Conservation (phyloP, 2,329 filamentous ascomycete species). For the Orbilia quercus region DNA sequence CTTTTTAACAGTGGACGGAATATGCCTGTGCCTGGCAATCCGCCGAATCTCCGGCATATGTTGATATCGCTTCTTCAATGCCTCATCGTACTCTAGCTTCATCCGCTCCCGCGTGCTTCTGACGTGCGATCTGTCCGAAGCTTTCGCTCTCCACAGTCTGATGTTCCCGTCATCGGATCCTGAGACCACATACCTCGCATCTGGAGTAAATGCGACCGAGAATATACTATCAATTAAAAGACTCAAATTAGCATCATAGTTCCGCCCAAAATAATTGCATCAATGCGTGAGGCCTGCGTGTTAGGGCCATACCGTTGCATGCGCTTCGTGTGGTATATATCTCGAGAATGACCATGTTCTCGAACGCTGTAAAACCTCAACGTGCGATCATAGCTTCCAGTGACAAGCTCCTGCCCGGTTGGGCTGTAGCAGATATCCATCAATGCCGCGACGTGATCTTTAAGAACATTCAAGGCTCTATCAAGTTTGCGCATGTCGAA, state of each 20-base stretch:
- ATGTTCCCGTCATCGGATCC: conserved; percentile 95
- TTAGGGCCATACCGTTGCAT: conserved; percentile 75
- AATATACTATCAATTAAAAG: conserved; percentile 72
- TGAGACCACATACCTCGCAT: conserved; percentile 87
- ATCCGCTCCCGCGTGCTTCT: conserved; percentile 86
- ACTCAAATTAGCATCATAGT: not conserved
- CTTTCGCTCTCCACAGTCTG: conserved; percentile 87
- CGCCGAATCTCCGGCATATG: conserved; percentile 97
- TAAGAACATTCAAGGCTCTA: conserved; percentile 86
- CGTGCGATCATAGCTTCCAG: conserved; percentile 87
- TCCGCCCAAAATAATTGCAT: not conserved
- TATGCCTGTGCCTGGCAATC: conserved; percentile 88
- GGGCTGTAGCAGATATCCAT: conserved; percentile 98
- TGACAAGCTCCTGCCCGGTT: conserved; percentile 92
- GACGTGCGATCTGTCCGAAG: conserved; percentile 83
- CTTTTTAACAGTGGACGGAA: conserved; percentile 76
- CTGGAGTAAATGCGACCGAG: conserved; percentile 83
- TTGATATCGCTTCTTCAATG: conserved; percentile 82
- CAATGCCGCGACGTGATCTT: conserved; percentile 88
- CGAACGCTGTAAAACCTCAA: conserved; percentile 68
- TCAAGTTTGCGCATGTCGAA: conserved; percentile 95
- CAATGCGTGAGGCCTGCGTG: not conserved
- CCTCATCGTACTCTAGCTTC: conserved; percentile 90
- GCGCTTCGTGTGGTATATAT: conserved; percentile 96
- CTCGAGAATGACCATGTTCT: conserved; percentile 66